Evolutionary conservation across 1,284 basidiomycete species (phyloP).

Genomic region (Leccinum solheimii): DNA sequence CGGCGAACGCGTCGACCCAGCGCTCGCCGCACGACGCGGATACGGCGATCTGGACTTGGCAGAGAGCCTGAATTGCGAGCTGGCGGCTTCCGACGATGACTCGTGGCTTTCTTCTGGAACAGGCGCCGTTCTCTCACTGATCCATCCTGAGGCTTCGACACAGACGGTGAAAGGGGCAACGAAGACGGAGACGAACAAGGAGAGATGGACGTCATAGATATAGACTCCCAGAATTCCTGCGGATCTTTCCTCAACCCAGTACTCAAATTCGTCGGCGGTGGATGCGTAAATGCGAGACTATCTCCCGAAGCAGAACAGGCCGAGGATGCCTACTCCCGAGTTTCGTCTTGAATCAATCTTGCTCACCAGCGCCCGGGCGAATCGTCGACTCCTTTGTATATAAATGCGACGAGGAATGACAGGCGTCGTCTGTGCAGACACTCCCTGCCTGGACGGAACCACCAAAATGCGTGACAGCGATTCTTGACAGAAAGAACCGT

Average conservation of each 20-base stretch:
- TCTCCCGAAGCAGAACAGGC: slow-evolving; percentile 4
- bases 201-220: slow-evolving; percentile 13
- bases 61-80: slow-evolving; percentile 1
- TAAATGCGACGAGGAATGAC: neutral
- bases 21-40: slow-evolving; percentile 1
- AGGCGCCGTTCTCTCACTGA: slow-evolving; percentile 1
- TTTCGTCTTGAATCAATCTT: too few species aligned
- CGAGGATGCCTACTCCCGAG: neutral
- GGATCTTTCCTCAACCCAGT: slow-evolving; percentile 23
- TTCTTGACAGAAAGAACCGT: slow-evolving; percentile 26
- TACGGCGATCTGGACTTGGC: slow-evolving; percentile 18
- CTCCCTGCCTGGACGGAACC: slow-evolving; percentile 1
- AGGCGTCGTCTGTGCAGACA: slow-evolving; percentile 14
- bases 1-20: slow-evolving; percentile 9
- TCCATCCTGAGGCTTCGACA: slow-evolving; percentile 5
- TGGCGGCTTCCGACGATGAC: neutral
- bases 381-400: neutral
- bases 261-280: slow-evolving; percentile 14
- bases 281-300: slow-evolving; percentile 3
- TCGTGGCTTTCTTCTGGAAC: neutral
- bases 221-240: slow-evolving; percentile 35
- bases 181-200: slow-evolving; percentile 27
- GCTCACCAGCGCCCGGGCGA: neutral
- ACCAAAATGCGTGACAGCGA: neutral
- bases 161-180: slow-evolving; percentile 18